phyloP scores from a whole-genome alignment of 768 basidiomycete species.

The Fistulinella prunicolor region DNA sequence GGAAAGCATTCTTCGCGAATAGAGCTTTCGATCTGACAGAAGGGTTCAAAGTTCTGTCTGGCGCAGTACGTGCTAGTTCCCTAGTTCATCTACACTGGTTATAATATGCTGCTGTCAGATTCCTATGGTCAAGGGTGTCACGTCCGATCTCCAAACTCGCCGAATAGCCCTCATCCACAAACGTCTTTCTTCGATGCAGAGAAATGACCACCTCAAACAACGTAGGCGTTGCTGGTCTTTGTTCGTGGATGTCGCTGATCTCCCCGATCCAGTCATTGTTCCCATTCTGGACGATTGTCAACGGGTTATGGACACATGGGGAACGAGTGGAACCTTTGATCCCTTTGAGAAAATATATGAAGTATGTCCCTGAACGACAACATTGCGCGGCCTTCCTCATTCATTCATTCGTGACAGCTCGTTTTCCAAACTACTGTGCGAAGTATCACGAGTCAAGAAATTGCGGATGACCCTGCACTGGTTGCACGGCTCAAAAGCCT shows the following conservation, averaged over 20 bases:
- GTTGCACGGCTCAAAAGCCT: slow-evolving; percentile 61
- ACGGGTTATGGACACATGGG: slow-evolving; percentile 62
- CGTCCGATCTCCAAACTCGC: slow-evolving; percentile 62
- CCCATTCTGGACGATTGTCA: slow-evolving; percentile 62
- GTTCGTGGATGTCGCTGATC: slow-evolving; percentile 6
- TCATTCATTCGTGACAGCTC: slow-evolving; percentile 38
- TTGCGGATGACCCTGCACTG: slow-evolving; percentile 59
- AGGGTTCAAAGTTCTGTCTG: slow-evolving; percentile 77
- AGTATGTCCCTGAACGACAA: slow-evolving; percentile 35
- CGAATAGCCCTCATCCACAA: slow-evolving; percentile 67
- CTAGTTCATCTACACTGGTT: slow-evolving; percentile 14
- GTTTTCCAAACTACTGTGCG: slow-evolving; percentile 74
- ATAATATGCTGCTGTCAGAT: slow-evolving; percentile 43
- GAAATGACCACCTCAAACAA: slow-evolving; percentile 54
- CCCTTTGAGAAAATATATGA: slow-evolving; percentile 71
- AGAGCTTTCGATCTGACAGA: slow-evolving; percentile 73
- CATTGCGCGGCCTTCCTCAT: neutral
- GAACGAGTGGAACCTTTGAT: slow-evolving; percentile 59
- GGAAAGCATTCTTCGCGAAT: slow-evolving; percentile 66
- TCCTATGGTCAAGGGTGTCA: slow-evolving; percentile 73
- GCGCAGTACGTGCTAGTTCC: slow-evolving; percentile 52
- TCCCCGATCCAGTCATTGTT: slow-evolving; percentile 53
- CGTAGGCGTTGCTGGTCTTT: slow-evolving; percentile 41
- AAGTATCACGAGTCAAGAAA: slow-evolving; percentile 62
- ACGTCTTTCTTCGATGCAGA: slow-evolving; percentile 62